phyloP scores from a whole-genome alignment of 495 filamentous ascomycete genomes.

The Hypoxylon trugodes region DNA sequence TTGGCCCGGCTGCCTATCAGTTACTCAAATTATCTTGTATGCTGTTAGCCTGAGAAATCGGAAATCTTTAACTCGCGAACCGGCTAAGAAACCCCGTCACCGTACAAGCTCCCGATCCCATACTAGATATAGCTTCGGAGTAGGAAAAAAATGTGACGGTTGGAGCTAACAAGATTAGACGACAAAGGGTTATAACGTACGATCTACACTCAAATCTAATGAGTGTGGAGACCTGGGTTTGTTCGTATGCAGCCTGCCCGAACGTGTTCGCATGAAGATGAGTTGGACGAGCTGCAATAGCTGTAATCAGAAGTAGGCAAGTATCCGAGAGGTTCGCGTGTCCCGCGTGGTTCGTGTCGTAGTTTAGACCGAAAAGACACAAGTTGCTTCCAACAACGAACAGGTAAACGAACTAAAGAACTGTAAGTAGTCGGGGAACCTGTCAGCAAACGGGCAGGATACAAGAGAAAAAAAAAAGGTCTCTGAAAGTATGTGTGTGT shows the following conservation, averaged over 20 bases:
- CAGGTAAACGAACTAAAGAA: constrained; percentile 39
- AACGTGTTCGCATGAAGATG: constrained; percentile 58
- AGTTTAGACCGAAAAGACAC: constrained; percentile 37
- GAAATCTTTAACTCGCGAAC: not conserved
- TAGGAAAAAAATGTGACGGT: constrained; percentile 13
- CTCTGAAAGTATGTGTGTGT: constrained; percentile 40
- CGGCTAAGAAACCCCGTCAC: not conserved
- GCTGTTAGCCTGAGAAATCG: not conserved
- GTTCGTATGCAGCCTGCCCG: constrained; percentile 59
- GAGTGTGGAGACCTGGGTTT: constrained; percentile 44
- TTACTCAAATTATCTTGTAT: constrained; percentile 9
- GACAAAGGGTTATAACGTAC: constrained; percentile 33
- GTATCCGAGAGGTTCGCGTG: constrained; percentile 49
- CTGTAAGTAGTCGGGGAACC: constrained; percentile 37
- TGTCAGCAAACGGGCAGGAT: constrained; percentile 39
- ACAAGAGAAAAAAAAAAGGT: constrained; percentile 24
- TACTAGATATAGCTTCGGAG: not conserved
- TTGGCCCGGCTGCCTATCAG: constrained; percentile 22
- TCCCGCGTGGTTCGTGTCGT: constrained; percentile 42
- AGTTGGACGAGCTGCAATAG: constrained; percentile 51
- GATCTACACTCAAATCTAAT: constrained; percentile 32
- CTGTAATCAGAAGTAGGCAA: constrained; percentile 52
- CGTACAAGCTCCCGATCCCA: not conserved
- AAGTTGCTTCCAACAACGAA: constrained; percentile 36
- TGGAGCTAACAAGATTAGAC: constrained; percentile 7